Evolutionary conservation across 805 yeast genomes (phyloP), one percentile per base, ranked within the genome.

Genomic region (Lachancea lanzarotensis): DNA sequence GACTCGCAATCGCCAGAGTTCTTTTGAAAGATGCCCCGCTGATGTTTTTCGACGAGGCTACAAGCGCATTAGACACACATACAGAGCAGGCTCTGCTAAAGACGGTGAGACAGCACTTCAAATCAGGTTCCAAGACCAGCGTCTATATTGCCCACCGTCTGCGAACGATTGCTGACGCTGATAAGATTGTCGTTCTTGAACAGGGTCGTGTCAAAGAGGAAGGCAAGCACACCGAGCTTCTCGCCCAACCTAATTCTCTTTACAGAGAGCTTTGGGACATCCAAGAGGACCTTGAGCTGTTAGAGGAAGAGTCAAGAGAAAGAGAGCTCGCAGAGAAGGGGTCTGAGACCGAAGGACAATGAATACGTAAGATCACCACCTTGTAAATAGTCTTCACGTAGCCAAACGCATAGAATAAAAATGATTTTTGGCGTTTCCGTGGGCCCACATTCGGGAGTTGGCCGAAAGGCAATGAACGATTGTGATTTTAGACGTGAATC

Each of bases 41-140:
- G 40, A 84, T 95, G 45, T 91, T 93, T 63, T 90, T 93, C 54
- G 98, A 93, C 60, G 98, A 93, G 60, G 98, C 98, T 2, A 87
- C 98, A 0, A 83, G 95, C 39, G 98, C 98, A 0, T 72, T 93
- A 38, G 98, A 93, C 63, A 93, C 98, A 10, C 95, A 90, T 56
- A 93, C 98, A 0, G 98, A 93, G 59, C 95, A 86, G 62, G 75
- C 85, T 2, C 69, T 93, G 37, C 67, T 93, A 57, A 75, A 73
- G 42, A 90, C 96, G 0, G 83, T 93, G 42, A 75, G 81, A 52
- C 57, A 68, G 2, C 78, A 87, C 19, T 83, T 93, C 61, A 71
- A 65, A 40, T 77, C 76, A 19, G 63, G 70, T 12, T 62, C 65
- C 13, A 79, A 77, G 48, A 93, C 98, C 1, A 85, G 87, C 54